Conservation (phyloP, 768 basidiomycete genomes). For the Trichaptum fuscoviolaceum region DNA sequence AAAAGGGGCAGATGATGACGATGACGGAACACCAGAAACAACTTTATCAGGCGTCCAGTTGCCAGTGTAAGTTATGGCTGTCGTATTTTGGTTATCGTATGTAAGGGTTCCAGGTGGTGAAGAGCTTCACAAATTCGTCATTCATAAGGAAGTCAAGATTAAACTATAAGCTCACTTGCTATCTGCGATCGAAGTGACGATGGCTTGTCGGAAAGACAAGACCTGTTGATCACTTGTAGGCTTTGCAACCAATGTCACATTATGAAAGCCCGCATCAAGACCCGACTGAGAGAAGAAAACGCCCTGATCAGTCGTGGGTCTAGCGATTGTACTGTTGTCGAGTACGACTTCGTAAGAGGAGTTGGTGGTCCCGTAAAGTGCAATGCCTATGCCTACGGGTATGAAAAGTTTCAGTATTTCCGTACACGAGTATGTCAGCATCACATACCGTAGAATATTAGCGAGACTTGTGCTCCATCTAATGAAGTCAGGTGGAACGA, state of each 20-base stretch:
- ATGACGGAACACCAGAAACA: conserved; percentile 7
- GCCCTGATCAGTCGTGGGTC: conserved; percentile 6
- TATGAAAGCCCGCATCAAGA: conserved; percentile 9
- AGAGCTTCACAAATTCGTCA: conserved; percentile 5
- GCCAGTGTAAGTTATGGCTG: conserved; percentile 15
- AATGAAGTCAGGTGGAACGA: conserved; percentile 2
- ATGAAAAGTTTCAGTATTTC: not conserved
- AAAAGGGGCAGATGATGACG: conserved; percentile 10
- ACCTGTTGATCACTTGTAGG: not conserved
- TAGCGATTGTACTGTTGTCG: conserved; percentile 4
- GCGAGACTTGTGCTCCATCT: not conserved
- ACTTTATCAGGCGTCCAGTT: conserved; percentile 9
- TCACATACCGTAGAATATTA: not conserved
- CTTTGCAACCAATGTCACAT: conserved; percentile 12
- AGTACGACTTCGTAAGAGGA: conserved; percentile 12
- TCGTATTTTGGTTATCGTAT: conserved; percentile 11
- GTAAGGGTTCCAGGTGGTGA: conserved; percentile 3
- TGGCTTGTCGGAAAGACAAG: not conserved
- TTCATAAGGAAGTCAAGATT: not conserved
- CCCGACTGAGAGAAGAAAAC: conserved; percentile 6
- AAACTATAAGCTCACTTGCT: not conserved
- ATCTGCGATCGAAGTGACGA: not conserved
- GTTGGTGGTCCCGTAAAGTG: conserved; percentile 10
- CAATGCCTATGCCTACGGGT: conserved; percentile 10
- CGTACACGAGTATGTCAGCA: not conserved